Evolutionary conservation across 2,329 filamentous ascomycete species (phyloP).

Genomic region (Colletotrichum tropicicola): DNA sequence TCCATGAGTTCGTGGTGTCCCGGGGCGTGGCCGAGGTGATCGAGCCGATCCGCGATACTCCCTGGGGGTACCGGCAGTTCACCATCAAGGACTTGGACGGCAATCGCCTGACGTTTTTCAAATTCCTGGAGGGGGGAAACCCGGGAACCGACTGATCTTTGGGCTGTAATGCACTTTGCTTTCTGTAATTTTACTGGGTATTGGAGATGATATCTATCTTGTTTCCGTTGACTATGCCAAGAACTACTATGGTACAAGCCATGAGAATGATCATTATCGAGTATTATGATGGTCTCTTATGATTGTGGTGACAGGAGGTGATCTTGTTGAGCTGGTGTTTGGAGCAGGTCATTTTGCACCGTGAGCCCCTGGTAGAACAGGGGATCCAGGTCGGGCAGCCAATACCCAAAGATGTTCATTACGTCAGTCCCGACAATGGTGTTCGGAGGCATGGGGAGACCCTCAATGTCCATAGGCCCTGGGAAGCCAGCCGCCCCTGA

Average conservation of each 20-base stretch:
- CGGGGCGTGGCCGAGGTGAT: background rate
- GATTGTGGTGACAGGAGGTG: background rate
- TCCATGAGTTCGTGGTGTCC: background rate
- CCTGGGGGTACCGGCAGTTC: conserved; percentile 15
- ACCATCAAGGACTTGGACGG: conserved; percentile 6
- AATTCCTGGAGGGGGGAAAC: conserved; percentile 13
- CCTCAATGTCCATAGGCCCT: conserved; percentile 29
- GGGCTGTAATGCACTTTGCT: no score
- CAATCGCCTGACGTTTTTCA: conserved; percentile 14
- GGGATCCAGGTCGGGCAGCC: conserved; percentile 34
- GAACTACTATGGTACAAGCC: no score
- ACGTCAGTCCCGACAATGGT: conserved; percentile 35
- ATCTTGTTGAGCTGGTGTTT: background rate
- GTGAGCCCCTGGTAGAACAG: conserved; percentile 20
- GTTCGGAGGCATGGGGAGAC: background rate
- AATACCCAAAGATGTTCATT: conserved; percentile 36
- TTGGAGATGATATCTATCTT: no score
- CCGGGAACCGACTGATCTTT: conserved; percentile 2
- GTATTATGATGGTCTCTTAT: background rate
- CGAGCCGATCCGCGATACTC: conserved; percentile 3
- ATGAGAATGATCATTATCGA: no score
- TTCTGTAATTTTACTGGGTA: no score
- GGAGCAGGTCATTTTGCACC: background rate
- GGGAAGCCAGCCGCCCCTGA: background rate
- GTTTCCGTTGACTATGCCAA: background rate